A percentile compares a stretch with the other conserved stretches of the same genome.
These are phyloP conservation scores for Acacia confusa DNA, from an alignment of 306 rosid genomes.

Conservation along the genomic window DNA sequence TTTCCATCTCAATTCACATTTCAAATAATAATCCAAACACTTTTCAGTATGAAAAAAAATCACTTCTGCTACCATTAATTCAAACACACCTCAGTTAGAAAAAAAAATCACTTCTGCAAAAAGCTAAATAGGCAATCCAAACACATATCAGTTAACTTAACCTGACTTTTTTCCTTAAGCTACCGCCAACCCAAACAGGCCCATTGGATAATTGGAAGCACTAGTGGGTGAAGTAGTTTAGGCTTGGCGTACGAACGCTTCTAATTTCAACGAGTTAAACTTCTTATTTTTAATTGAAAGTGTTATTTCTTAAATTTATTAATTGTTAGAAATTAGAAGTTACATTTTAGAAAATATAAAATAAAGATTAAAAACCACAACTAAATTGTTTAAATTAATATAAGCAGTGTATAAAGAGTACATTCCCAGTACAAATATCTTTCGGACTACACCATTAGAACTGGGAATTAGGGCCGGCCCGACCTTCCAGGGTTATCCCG, in stretches of 20 bases:
- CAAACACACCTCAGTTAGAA: too few relatives aligned
- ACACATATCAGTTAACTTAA: too few relatives aligned
- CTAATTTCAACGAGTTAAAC: background rate
- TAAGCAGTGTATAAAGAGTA: background rate
- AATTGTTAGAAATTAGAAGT: background rate
- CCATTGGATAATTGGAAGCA: background rate
- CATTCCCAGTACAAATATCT: background rate
- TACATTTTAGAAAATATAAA: background rate
- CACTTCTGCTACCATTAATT: too few relatives aligned
- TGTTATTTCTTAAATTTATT: background rate
- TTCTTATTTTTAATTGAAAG: background rate
- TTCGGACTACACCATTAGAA: background rate
- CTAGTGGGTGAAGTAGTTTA: background rate
- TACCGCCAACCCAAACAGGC: too few relatives aligned
- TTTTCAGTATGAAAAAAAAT: too few relatives aligned
- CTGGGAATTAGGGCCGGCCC: too few relatives aligned
- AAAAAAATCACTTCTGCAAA: too few relatives aligned
- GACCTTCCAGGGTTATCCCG: too few relatives aligned
- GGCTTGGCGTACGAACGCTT: background rate
- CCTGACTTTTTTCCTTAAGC: too few relatives aligned
- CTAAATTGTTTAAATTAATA: background rate
- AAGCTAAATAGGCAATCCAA: too few relatives aligned
- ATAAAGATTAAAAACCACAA: background rate
- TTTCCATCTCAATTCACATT: too few relatives aligned
- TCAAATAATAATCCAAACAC: too few relatives aligned